Evolutionary conservation across 1,284 basidiomycete species (phyloP).

Genomic region (Thelephora terrestris): DNA sequence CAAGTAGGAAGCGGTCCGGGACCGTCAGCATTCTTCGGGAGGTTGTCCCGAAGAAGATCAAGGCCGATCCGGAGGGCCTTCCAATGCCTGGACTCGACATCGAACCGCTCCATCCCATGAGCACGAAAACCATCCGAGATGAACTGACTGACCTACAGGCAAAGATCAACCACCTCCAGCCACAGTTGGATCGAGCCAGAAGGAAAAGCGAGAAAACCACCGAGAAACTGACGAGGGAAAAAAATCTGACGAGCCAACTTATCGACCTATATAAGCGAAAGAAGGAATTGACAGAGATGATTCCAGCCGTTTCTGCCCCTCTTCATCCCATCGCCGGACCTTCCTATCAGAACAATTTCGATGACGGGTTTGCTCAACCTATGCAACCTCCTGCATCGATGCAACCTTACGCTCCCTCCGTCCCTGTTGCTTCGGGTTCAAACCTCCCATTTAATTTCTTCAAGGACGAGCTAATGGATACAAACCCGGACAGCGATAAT

Average conservation of each 20-base stretch:
- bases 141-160: slow-evolving; percentile 20
- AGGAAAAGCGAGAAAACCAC: slow-evolving; percentile 22
- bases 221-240: slow-evolving; percentile 22
- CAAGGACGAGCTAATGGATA: slow-evolving; percentile 6
- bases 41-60: not conserved
- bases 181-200: slow-evolving; percentile 13
- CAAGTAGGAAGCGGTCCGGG: too few relatives aligned
- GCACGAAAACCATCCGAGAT: not conserved
- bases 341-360: too few relatives aligned
- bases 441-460: slow-evolving; percentile 2
- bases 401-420: too few relatives aligned
- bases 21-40: not conserved
- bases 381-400: too few relatives aligned
- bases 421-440: slow-evolving; percentile 11
- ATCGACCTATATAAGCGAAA: slow-evolving; percentile 15
- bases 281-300: slow-evolving; percentile 16
- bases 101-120: slow-evolving; percentile 1
- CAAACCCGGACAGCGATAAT: not conserved
- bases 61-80: slow-evolving; percentile 1
- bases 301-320: slow-evolving; percentile 12
- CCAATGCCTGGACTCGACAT: not conserved
- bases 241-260: slow-evolving; percentile 12
- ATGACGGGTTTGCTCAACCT: too few relatives aligned
- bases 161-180: slow-evolving; percentile 16
- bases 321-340: too few relatives aligned